A percentile compares a stretch with the other conserved stretches of the same genome.
Conservation (phyloP, 495 filamentous ascomycete species). For the Penicillium atrosanguineum region DNA sequence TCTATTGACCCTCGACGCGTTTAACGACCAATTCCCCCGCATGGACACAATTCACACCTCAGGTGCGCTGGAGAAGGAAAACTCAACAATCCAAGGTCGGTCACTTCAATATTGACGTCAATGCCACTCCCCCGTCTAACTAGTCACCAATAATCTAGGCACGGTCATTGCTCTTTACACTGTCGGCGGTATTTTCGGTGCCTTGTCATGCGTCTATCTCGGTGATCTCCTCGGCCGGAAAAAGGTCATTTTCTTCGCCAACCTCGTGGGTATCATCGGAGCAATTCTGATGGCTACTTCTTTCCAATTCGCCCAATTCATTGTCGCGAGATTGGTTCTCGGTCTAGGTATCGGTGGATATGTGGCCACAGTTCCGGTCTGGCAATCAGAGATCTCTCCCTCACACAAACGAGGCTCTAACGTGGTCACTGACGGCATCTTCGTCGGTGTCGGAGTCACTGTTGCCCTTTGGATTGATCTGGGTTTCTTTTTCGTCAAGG, state of each 20-base stretch:
- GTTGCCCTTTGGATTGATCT: conserved; percentile 44
- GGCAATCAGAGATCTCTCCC: conserved; percentile 48
- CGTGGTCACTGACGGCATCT: conserved; percentile 38
- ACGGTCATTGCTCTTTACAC: conserved; percentile 34
- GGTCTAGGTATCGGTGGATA: conserved; percentile 58
- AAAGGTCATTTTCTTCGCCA: conserved; percentile 29
- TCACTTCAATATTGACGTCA: background rate
- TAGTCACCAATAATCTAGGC: conserved; percentile 2
- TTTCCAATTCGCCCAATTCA: conserved; percentile 32
- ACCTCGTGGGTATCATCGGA: conserved; percentile 31
- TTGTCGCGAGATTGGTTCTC: conserved; percentile 52
- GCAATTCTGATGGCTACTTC: conserved; percentile 42
- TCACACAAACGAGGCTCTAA: conserved; percentile 37
- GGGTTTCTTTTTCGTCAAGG: conserved; percentile 43
- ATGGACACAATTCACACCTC: conserved; percentile 51
- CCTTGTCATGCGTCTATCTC: conserved; percentile 28
- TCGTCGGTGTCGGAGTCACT: conserved; percentile 55
- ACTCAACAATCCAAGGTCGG: conserved; percentile 42
- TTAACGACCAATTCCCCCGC: conserved; percentile 46
- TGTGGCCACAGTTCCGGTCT: conserved; percentile 43
- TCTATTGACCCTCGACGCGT: conserved; percentile 37
- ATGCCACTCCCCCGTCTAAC: background rate
- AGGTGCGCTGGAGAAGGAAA: conserved; percentile 28
- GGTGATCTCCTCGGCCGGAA: conserved; percentile 30
- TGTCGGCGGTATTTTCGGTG: conserved; percentile 31